Conservation (phyloP, 805 yeast genomes). For the Wickerhamiella qilinensis region DNA sequence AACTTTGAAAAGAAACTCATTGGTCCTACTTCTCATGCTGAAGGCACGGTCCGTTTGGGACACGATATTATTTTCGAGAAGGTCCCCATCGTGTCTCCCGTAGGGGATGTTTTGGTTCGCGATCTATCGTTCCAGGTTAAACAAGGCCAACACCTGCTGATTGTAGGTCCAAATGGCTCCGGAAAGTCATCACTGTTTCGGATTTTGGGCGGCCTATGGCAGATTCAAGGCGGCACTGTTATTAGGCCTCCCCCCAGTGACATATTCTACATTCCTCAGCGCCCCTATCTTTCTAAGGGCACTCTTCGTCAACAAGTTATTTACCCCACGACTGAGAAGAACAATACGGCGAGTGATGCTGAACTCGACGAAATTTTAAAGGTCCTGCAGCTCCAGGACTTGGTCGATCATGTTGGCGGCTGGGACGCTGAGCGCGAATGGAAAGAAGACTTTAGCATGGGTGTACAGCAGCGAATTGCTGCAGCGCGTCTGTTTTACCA, state of each 20-base stretch:
- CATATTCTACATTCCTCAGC: slow-evolving; percentile 81
- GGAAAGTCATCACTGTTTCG: slow-evolving; percentile 89
- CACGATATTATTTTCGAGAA: slow-evolving; percentile 49
- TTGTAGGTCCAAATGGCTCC: slow-evolving; percentile 93
- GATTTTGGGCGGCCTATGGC: slow-evolving; percentile 89
- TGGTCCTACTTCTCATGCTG: slow-evolving; percentile 1
- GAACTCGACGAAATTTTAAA: slow-evolving; percentile 22
- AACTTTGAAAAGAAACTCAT: slow-evolving; percentile 19
- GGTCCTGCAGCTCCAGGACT: slow-evolving; percentile 21
- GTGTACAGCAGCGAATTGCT: slow-evolving; percentile 86
- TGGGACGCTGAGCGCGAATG: slow-evolving; percentile 61
- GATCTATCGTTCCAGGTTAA: slow-evolving; percentile 54
- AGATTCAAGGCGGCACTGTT: slow-evolving; percentile 41
- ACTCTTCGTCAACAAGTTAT: slow-evolving; percentile 76
- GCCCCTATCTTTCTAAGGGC: slow-evolving; percentile 73
- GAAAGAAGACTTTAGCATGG: slow-evolving; percentile 77
- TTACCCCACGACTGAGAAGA: slow-evolving; percentile 61
- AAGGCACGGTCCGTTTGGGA: slow-evolving; percentile 23
- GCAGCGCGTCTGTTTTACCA: slow-evolving; percentile 88
- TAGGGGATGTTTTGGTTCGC: slow-evolving; percentile 53
- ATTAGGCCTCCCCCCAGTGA: slow-evolving; percentile 48
- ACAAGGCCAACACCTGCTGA: slow-evolving; percentile 70
- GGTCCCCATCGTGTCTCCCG: slow-evolving; percentile 77
- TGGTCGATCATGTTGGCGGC: slow-evolving; percentile 30
- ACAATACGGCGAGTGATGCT: slow-evolving; percentile 22